phyloP scores from a whole-genome alignment of 176 grass and related monocot genomes.

The Phragmites australis region DNA sequence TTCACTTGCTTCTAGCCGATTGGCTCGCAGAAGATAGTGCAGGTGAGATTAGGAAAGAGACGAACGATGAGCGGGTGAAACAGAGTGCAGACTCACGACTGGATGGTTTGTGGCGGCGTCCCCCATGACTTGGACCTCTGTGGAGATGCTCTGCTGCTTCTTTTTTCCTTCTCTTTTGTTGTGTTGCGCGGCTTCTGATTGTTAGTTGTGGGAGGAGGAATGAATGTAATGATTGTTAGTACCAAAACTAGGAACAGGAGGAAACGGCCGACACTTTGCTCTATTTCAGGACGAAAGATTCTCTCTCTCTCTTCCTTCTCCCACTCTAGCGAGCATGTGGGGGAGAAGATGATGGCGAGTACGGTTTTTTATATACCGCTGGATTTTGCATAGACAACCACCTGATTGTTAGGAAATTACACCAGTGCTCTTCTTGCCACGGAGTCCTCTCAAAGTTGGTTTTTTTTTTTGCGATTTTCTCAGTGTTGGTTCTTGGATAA shows the following conservation, averaged over 20 bases:
- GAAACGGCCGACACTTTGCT: constrained; percentile 42
- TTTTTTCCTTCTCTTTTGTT: constrained; percentile 30
- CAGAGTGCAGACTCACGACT: too few species aligned
- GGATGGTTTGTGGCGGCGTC: constrained; percentile 29
- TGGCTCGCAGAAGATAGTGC: background rate
- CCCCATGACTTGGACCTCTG: constrained; percentile 28
- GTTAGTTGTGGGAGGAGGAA: constrained; percentile 19
- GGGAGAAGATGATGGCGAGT: constrained; percentile 15
- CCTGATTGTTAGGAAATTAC: background rate
- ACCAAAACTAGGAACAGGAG: constrained; percentile 41
- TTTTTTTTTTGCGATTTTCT: too few species aligned
- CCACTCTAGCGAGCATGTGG: background rate
- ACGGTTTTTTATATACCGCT: background rate
- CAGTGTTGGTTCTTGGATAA: background rate
- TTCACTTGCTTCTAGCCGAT: background rate
- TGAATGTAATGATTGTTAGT: constrained; percentile 8
- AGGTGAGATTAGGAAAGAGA: background rate
- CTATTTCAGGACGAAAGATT: constrained; percentile 40
- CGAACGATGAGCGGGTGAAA: too few species aligned
- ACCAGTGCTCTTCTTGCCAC: background rate
- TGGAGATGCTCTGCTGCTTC: constrained; percentile 1
- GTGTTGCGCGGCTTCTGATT: constrained; percentile 9
- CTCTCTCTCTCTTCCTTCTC: background rate
- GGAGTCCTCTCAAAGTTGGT: background rate
- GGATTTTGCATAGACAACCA: background rate